Evolutionary conservation across 805 yeast species (phyloP), one percentile per base, ranked within the genome.

Genomic region (Pichia kluyveri): DNA sequence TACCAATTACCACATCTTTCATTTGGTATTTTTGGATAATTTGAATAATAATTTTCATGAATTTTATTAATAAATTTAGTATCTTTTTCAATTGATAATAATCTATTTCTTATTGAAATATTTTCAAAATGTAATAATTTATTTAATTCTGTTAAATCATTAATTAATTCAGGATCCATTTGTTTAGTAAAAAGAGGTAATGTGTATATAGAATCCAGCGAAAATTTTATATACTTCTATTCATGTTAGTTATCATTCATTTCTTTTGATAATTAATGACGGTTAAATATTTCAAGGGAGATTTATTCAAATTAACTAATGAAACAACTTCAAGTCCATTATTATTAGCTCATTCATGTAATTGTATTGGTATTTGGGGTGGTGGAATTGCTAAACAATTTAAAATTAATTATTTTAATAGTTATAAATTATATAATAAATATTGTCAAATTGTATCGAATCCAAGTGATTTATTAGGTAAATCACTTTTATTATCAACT

Each of bases 1-100:
- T 89, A 89, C 96, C 96, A 89, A 14, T 77, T 59, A 0, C 96
- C 96, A 63, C 96, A 88, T 45, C 96, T 66, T 60, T 85, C 91
- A 61, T 89, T 89, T 6, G 96, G 84, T 2, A 81, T 61, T 9
- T 78, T 43, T 8, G 84, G 83, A 14, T 58, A 45, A 10, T 50
- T 12, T 39, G 44, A 15, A 44, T 46, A 47, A 52, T 64, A 73
- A 0, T 69, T 55, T 0, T 63, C 57, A 1, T 57, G 53, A 1
- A 79, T 77, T 2, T 62, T 58, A 8, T 56, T 51, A 0, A 85
- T 72, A 61, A 77, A 85, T 15, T 60, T 43, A 7, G 79, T 63
- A 57, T 89, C 96, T 38, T 73, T 69, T 0, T 77, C 52, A 15
- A 89, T 86, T n/a, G 95, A 85, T 39, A 77, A 84, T 2, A 88